Evolutionary conservation across 495 filamentous ascomycete species (phyloP).

Genomic region (Parathielavia hyrcaniae): DNA sequence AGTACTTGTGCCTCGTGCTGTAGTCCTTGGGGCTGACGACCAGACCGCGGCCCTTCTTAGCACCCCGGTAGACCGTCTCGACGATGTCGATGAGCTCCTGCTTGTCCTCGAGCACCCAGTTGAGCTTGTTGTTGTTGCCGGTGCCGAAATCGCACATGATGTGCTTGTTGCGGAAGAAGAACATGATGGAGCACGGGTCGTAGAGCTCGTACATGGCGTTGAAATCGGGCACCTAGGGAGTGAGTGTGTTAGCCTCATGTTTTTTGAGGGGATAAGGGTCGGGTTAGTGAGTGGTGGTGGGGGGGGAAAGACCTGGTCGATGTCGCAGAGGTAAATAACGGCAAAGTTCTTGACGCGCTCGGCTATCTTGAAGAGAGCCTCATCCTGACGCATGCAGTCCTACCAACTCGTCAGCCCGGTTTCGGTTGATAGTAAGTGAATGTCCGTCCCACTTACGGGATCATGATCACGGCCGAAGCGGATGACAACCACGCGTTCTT

Average conservation of each 20-base stretch:
- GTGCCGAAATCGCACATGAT: constrained; percentile 99
- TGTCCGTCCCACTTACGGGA: constrained; percentile 4
- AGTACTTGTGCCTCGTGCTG: constrained; percentile 79
- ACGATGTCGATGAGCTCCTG: constrained; percentile 98
- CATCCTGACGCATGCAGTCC: constrained; percentile 86
- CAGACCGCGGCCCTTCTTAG: constrained; percentile 92
- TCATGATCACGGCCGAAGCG: constrained; percentile 70
- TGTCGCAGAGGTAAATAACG: constrained; percentile 89
- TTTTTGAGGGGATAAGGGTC: background rate
- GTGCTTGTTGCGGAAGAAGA: constrained; percentile 96
- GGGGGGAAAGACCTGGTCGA: constrained; percentile 58
- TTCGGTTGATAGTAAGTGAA: background rate
- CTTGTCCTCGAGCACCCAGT: constrained; percentile 97
- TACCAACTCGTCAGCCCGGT: constrained; percentile 46
- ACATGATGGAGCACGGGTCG: constrained; percentile 64
- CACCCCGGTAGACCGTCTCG: constrained; percentile 94
- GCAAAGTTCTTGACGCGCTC: constrained; percentile 85
- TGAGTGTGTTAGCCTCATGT: background rate
- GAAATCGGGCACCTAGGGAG: constrained; percentile 71
- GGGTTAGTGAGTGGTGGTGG: too few relatives aligned
- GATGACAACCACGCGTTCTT: constrained; percentile 93
- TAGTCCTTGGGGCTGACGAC: constrained; percentile 96
- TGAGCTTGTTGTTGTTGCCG: constrained; percentile 93
- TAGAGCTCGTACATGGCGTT: constrained; percentile 88
- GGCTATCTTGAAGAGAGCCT: constrained; percentile 86